These are phyloP conservation scores for Lenwebbia sp. DNA, from an alignment of 345 rosid genomes.

Conservation along the genomic window DNA sequence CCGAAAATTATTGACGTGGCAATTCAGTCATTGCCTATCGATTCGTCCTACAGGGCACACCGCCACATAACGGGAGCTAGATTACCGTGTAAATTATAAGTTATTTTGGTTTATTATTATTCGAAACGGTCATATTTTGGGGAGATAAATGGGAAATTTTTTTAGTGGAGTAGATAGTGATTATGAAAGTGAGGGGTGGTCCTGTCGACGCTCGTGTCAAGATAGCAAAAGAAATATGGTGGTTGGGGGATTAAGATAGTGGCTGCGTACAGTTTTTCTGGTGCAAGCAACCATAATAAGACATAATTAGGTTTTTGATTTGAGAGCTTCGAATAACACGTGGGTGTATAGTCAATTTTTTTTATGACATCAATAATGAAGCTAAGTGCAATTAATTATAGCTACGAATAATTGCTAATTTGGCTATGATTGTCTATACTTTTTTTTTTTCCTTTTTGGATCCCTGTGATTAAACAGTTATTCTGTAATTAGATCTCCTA, in stretches of 20 bases:
- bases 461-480: background rate
- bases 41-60: background rate
- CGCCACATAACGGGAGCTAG: background rate
- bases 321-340: background rate
- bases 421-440: background rate
- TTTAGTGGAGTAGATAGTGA: background rate
- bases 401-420: background rate
- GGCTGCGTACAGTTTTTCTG: background rate
- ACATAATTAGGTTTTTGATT: constrained; percentile 1
- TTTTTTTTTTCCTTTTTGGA: background rate
- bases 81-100: background rate
- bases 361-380: background rate
- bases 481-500: background rate
- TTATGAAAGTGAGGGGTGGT: background rate
- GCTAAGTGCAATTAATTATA: background rate
- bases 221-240: background rate
- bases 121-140: background rate
- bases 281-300: background rate
- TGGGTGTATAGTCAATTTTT: background rate
- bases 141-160: background rate
- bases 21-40: background rate
- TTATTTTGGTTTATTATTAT: background rate
- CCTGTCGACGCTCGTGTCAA: background rate
- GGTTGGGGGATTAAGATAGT: background rate
- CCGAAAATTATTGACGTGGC: rapidly evolving